phyloP scores from a whole-genome alignment of 1,284 basidiomycete genomes.

The Xerocomus amazonicus region DNA sequence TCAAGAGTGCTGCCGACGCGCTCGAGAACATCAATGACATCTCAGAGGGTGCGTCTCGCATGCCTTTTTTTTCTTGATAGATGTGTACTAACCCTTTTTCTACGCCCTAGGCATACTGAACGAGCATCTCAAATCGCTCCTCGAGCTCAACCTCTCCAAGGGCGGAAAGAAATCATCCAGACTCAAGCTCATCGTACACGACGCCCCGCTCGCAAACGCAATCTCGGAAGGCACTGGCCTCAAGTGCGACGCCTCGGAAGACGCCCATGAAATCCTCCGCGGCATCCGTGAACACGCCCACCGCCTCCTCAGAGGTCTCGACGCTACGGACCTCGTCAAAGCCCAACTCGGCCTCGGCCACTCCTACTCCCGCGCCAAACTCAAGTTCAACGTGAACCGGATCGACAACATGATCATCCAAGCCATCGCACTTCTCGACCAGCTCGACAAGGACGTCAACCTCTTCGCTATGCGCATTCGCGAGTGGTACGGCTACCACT shows the following conservation, averaged over 20 bases:
- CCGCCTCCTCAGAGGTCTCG: conserved; percentile 87
- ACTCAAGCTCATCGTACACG: conserved; percentile 82
- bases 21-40: conserved; percentile 96
- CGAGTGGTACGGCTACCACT: conserved; percentile 99
- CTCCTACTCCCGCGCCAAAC: conserved; percentile 96
- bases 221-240: conserved; percentile 81
- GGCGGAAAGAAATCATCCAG: conserved; percentile 72
- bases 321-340: conserved; percentile 85
- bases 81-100: not conserved
- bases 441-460: conserved; percentile 99
- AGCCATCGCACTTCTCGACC: conserved; percentile 96
- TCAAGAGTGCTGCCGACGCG: conserved; percentile 93
- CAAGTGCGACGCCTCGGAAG: conserved; percentile 86
- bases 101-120: conserved; percentile 70
- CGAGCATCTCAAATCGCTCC: conserved; percentile 81
- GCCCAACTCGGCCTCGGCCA: conserved; percentile 97
- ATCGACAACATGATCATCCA: conserved; percentile 99
- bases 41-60: conserved; percentile 74
- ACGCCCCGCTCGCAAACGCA: conserved; percentile 73
- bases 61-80: not conserved
- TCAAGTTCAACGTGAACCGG: conserved; percentile 99
- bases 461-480: conserved; percentile 97
- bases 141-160: conserved; percentile 87
- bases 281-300: conserved; percentile 92
- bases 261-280: conserved; percentile 85